Evolutionary conservation across 352 stramenopile species (phyloP), one percentile per base, ranked within the genome.

Genomic region (Phytopythium montanum): DNA sequence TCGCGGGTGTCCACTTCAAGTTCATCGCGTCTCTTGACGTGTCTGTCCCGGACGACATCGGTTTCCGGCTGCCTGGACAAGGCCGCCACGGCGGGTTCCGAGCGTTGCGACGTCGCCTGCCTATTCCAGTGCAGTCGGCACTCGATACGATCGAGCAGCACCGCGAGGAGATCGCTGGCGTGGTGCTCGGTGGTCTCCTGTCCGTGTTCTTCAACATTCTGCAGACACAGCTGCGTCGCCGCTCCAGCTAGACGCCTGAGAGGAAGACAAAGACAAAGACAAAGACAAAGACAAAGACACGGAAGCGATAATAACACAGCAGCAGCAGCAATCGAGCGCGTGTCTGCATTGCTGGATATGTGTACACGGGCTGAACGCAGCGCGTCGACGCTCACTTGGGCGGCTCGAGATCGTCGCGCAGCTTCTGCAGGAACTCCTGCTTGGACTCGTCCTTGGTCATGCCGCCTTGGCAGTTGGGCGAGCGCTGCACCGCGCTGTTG

Each of bases 201-300:
- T 94, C 84, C 9, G 76, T 90, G 19, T 62, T 88, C 65, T 62
- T 92, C 59, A 90, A 80, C 64, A 83, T 87, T 66, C 59, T 92
- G 57, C 84, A 90, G 62, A 77, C 66, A 18, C 73, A 73, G 25
- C 68, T 87, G 53, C 78, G 81, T 26, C 65, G 76, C 23, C 72
- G 72, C 33, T 75, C 51, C 21, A 44, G 25, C 31, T 65, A 56
- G 21, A 29, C 18, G 19, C 7, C 12, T 3, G 10, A 10, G n/a
- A n/a, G n/a, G n/a, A n/a, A n/a, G n/a, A n/a, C n/a, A n/a, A n/a
- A n/a, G n/a, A n/a, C n/a, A n/a, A n/a, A n/a, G n/a, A n/a, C n/a
- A n/a, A n/a, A n/a, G n/a, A n/a, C n/a, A n/a, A n/a, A n/a, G n/a
- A n/a, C n/a, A n/a, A n/a, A n/a, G n/a, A n/a, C n/a, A n/a, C n/a